Evolutionary conservation across 2,329 filamentous ascomycete genomes (phyloP).

Genomic region (Cercospora sp.): DNA sequence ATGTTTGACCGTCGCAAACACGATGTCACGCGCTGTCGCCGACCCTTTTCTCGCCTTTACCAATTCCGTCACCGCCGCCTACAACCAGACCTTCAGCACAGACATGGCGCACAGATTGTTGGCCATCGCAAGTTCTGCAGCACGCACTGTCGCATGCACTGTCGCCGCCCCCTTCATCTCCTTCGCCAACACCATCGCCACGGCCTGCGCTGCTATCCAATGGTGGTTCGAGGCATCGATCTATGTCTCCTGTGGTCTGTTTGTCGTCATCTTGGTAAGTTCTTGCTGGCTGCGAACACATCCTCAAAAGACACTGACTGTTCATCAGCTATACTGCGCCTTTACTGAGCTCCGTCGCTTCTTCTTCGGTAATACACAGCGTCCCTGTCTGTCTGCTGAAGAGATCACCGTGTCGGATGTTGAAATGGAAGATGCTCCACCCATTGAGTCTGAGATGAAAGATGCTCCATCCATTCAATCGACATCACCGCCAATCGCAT

Average conservation of each 20-base stretch:
- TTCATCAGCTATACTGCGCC: not conserved
- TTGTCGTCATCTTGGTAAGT: not conserved
- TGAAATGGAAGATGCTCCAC: not conserved
- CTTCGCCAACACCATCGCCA: not conserved
- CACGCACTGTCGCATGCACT: not conserved
- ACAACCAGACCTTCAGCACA: not conserved
- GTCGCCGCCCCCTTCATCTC: not conserved
- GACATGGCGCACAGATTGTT: not conserved
- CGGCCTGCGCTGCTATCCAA: not conserved
- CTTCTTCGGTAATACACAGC: not conserved
- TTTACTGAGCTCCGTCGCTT: not conserved
- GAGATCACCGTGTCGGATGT: not conserved
- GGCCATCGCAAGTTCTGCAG: not conserved
- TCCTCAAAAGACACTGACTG: not conserved
- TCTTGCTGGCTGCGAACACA: not conserved
- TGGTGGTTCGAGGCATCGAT: not conserved
- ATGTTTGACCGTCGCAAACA: not conserved
- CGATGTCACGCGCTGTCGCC: not conserved
- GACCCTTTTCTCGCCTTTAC: not conserved
- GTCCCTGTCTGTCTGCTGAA: not conserved
- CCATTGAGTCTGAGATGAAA: not conserved
- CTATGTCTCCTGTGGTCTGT: not conserved
- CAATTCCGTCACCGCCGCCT: not conserved
- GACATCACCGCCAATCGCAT: not conserved
- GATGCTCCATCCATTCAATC: not conserved